Evolutionary conservation across 805 yeast genomes (phyloP).

Genomic region (Zygosaccharomyces gambellarensis): DNA sequence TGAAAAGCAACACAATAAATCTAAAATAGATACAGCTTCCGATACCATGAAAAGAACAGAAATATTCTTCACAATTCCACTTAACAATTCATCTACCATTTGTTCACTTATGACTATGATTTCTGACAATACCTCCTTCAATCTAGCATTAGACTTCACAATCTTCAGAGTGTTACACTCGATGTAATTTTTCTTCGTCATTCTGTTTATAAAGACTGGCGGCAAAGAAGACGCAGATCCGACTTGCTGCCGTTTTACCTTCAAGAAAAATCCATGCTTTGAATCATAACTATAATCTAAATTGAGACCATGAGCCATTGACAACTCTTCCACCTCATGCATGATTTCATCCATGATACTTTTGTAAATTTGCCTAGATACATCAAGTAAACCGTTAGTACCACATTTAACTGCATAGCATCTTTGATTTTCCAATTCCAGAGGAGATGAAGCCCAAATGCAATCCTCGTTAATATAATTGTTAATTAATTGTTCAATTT

Average conservation of each 20-base stretch:
- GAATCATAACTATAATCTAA: constrained; percentile 36
- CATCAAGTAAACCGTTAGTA: constrained; percentile 42
- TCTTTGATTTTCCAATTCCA: constrained; percentile 42
- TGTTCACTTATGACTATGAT: constrained; percentile 41
- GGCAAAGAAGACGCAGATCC: constrained; percentile 27
- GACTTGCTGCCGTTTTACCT: constrained; percentile 23
- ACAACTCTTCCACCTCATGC: constrained; percentile 24
- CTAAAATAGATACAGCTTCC: constrained; percentile 42
- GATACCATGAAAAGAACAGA: constrained; percentile 40
- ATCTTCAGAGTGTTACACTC: constrained; percentile 41
- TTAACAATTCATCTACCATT: constrained; percentile 32
- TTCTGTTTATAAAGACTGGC: constrained; percentile 33
- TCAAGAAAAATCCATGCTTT: constrained; percentile 38
- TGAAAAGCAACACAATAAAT: constrained; percentile 37
- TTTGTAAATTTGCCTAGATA: constrained; percentile 41
- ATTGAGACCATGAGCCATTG: constrained; percentile 21
- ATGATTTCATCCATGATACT: constrained; percentile 37
- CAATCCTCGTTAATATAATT: constrained; percentile 41
- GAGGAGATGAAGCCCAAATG: constrained; percentile 37
- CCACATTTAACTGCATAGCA: constrained; percentile 44
- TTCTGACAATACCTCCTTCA: constrained; percentile 40
- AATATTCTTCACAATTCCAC: constrained; percentile 26
- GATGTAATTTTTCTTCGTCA: constrained; percentile 29
- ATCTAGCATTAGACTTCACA: constrained; percentile 38
- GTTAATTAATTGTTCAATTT: constrained; percentile 28